phyloP scores from a whole-genome alignment of 352 stramenopile genomes.

The Proteromonas lacertae region DNA sequence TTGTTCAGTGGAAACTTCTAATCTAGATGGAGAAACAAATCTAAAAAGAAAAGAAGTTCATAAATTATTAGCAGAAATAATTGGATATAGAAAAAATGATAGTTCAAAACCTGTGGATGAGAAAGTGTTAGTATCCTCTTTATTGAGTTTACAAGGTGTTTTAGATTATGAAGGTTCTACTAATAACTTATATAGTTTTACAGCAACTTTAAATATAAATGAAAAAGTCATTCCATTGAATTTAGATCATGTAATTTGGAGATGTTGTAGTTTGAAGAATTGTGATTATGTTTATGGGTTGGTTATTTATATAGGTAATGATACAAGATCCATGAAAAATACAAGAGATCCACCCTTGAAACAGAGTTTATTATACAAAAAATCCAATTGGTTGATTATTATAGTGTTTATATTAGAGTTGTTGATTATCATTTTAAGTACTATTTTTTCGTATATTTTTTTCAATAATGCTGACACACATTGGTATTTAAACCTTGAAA shows the following conservation, averaged over 20 bases:
- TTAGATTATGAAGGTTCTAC: slow-evolving; percentile 19
- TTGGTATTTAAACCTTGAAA: background rate
- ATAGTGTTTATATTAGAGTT: slow-evolving; percentile 7
- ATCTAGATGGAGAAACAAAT: slow-evolving; percentile 54
- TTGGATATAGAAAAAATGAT: slow-evolving; percentile 13
- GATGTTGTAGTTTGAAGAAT: slow-evolving; percentile 55
- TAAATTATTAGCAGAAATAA: slow-evolving; percentile 6
- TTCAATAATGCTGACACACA: slow-evolving; percentile 11
- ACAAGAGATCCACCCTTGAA: slow-evolving; percentile 8
- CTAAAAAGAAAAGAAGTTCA: slow-evolving; percentile 36
- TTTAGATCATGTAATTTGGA: slow-evolving; percentile 35
- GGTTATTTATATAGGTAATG: slow-evolving; percentile 56
- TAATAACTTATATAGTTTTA: slow-evolving; percentile 38
- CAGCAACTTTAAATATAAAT: slow-evolving; percentile 38
- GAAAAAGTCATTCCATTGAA: slow-evolving; percentile 25
- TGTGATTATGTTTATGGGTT: slow-evolving; percentile 51
- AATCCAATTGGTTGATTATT: slow-evolving; percentile 3
- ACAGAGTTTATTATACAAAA: slow-evolving; percentile 5
- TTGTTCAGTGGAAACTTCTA: slow-evolving; percentile 52
- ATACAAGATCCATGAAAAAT: slow-evolving; percentile 44
- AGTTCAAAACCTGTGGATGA: too few species aligned
- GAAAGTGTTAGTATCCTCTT: too few species aligned
- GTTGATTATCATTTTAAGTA: too few species aligned
- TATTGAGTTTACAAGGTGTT: background rate
- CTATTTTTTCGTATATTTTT: slow-evolving; percentile 31